A percentile compares a stretch with the other conserved stretches of the same genome.
phyloP scores from a whole-genome alignment of 1,284 basidiomycete species.

The Marasmius oreades region DNA sequence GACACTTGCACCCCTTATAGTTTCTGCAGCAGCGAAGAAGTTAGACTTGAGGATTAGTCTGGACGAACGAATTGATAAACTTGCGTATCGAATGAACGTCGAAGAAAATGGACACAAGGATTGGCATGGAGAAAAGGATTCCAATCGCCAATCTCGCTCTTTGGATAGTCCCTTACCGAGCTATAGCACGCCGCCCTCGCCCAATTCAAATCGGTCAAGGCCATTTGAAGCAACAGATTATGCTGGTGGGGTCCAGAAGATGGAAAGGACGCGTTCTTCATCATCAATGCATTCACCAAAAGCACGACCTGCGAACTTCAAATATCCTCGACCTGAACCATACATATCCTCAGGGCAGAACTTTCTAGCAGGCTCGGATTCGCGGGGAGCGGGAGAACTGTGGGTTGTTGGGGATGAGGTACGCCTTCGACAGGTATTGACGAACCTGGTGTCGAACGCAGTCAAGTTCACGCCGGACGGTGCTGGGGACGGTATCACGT shows the following conservation, averaged over 20 bases:
- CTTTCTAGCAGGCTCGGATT: not conserved
- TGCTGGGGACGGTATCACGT: conserved; percentile 23
- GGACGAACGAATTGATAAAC: conserved; percentile 43
- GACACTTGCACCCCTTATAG: conserved; percentile 40
- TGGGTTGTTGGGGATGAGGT: conserved; percentile 42
- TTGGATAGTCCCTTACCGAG: not conserved
- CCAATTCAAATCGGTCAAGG: not conserved
- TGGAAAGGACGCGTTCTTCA: conserved; percentile 3
- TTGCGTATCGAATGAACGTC: conserved; percentile 13
- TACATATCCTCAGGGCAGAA: not conserved
- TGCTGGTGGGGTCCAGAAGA: conserved; percentile 5
- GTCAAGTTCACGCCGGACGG: conserved; percentile 47
- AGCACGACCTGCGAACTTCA: not conserved
- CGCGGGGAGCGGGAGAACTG: conserved; percentile 21
- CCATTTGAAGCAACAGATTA: not conserved
- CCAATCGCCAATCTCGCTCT: not conserved
- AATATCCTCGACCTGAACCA: not conserved
- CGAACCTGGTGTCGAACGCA: conserved; percentile 33
- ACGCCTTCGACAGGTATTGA: conserved; percentile 41
- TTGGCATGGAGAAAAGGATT: not conserved
- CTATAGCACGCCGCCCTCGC: not conserved
- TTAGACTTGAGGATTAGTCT: conserved; percentile 39
- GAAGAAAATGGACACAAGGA: not conserved
- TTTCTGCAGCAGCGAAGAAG: conserved; percentile 38
- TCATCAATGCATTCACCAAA: not conserved